phyloP scores from a whole-genome alignment of 306 rosid species.

The Prunus fruticosa region DNA sequence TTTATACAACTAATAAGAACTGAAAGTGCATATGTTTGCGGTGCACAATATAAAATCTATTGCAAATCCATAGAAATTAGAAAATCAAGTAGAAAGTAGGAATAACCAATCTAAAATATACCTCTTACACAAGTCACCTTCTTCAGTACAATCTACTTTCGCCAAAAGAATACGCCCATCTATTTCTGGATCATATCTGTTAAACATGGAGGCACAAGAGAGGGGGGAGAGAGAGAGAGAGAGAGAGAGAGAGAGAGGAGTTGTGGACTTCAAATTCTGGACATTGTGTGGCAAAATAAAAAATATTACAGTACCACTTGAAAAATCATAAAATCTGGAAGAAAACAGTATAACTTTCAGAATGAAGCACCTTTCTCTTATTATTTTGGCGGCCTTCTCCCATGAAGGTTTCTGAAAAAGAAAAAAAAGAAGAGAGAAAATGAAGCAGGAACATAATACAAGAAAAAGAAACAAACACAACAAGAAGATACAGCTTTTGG shows the following conservation, averaged over 20 bases:
- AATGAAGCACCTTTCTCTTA: conserved; percentile 70
- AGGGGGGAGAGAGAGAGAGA: neutral
- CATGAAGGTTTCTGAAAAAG: conserved; percentile 88
- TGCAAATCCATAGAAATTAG: neutral
- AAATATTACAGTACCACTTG: neutral
- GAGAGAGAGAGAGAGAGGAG: neutral
- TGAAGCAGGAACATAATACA: conserved; percentile 8
- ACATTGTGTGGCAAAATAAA: neutral
- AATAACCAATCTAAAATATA: conserved; percentile 24
- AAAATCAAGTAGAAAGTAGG: conserved; percentile 17
- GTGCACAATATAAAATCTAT: neutral
- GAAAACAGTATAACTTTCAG: conserved; percentile 17
- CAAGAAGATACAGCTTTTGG: conserved; percentile 14
- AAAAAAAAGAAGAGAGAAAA: conserved; percentile 18
- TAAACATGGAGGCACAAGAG: conserved; percentile 14
- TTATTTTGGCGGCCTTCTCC: conserved; percentile 84
- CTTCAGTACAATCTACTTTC: conserved; percentile 85
- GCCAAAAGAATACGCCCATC: conserved; percentile 87
- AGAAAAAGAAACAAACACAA: neutral
- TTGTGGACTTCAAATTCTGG: conserved; percentile 8
- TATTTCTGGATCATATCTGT: conserved; percentile 86
- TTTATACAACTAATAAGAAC: neutral
- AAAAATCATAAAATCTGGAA: conserved; percentile 25
- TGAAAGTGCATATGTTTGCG: neutral
- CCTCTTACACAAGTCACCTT: conserved; percentile 84